These are phyloP conservation scores for Pichia thaimueangensis DNA, from an alignment of 805 yeast species.

Conservation along the genomic window DNA sequence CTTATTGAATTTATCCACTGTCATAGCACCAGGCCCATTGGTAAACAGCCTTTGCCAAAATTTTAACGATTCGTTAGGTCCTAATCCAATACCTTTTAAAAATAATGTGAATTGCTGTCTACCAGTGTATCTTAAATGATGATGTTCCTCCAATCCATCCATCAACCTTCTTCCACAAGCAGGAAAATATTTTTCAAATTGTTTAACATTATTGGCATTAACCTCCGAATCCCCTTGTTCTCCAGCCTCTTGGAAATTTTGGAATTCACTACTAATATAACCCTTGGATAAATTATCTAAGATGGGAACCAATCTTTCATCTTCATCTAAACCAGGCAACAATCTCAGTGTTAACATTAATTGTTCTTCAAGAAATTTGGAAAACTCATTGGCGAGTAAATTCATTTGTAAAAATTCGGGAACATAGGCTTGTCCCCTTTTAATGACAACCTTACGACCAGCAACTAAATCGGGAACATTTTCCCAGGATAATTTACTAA, in stretches of 20 bases:
- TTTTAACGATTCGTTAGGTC: conserved; percentile 77
- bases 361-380: conserved; percentile 41
- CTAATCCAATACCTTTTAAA: conserved; percentile 83
- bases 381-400: conserved; percentile 63
- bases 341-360: conserved; percentile 67
- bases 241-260: conserved; percentile 15
- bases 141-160: conserved; percentile 47
- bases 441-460: conserved; percentile 60
- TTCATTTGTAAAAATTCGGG: conserved; percentile 77
- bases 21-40: conserved; percentile 38
- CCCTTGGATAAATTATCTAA: conserved; percentile 72
- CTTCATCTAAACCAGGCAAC: conserved; percentile 83
- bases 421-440: conserved; percentile 72
- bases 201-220: conserved; percentile 54
- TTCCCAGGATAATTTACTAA: conserved; percentile 84
- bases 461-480: conserved; percentile 73
- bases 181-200: conserved; percentile 65
- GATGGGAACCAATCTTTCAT: conserved; percentile 80
- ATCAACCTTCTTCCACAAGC: conserved; percentile 60
- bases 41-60: conserved; percentile 81
- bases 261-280: conserved; percentile 50
- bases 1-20: conserved; percentile 72
- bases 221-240: conserved; percentile 37
- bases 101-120: conserved; percentile 83
- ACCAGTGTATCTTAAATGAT: conserved; percentile 76